Conservation (phyloP, 495 filamentous ascomycete genomes). For the Tuber melanosporum region DNA sequence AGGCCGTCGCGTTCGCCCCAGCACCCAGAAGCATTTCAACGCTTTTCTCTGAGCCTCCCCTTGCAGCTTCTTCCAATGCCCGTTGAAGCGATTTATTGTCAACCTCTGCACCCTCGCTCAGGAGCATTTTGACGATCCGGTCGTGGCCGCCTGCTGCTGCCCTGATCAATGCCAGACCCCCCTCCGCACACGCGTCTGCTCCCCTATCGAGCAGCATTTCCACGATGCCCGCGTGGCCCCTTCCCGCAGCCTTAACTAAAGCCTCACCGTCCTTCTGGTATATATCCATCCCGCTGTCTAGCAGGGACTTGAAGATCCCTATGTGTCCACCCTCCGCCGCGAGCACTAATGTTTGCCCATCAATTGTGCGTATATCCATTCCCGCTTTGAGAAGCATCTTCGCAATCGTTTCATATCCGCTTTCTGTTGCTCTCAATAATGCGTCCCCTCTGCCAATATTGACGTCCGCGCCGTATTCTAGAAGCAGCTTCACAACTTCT, state of each 20-base stretch:
- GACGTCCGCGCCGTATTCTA: conserved; percentile 8
- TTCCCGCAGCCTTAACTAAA: background rate
- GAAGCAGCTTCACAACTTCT: background rate
- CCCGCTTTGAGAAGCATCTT: background rate
- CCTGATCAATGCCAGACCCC: background rate
- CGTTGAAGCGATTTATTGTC: background rate
- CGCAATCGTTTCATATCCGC: conserved; percentile 1
- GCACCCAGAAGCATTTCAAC: background rate
- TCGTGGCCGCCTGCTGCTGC: conserved; percentile 4
- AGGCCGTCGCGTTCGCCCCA: background rate
- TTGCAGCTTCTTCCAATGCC: background rate
- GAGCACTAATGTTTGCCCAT: background rate
- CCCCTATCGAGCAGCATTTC: background rate
- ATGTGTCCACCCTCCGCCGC: conserved; percentile 2
- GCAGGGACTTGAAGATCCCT: background rate
- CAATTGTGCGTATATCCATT: background rate
- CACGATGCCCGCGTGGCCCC: background rate
- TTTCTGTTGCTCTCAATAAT: conserved; percentile 3
- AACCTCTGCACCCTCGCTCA: background rate
- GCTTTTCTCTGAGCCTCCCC: background rate
- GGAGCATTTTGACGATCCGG: conserved; percentile 3
- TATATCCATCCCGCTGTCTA: background rate
- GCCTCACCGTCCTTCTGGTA: background rate
- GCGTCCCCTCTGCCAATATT: conserved; percentile 2
- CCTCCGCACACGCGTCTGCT: background rate